Evolutionary conservation across 257 asterid genomes (phyloP), one percentile per base, ranked within the genome.

Genomic region (Petunia axillaris): DNA sequence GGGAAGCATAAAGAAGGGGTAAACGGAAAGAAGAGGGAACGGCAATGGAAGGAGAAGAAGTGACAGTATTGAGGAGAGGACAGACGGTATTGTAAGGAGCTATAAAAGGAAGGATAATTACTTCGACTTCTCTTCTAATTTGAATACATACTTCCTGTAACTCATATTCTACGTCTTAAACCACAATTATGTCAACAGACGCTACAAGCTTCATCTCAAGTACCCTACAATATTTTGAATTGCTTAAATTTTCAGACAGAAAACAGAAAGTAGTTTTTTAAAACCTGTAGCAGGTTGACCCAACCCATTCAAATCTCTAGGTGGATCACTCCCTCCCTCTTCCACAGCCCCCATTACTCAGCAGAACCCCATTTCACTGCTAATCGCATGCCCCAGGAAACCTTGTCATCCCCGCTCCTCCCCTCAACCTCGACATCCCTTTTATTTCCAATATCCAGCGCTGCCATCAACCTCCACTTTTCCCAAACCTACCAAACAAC

Each of bases 241-340:
- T 70, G 10, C 77, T 71, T 71, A 25, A 48, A 48, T 2, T 9
- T 71, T 71, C 10, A 48, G 60, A 48, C 11, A 71, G 60, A 71
- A 25, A 48, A 1, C 35, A 6, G 0, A 35, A 48, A 60, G 16
- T 48, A 3, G 39, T 10, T 48, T 43, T 40, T 70, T 44, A 46
- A 10, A 48, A 71, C 60, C 60, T 71, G 46, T 71, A 71, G 14
- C 2, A 10, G 25, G 60, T 48, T 10, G n/a, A 48, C 77, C 60
- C 59, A 46, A 71, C 25, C 11, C 59, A 71, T 71, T 71, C 60
- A 35, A 2, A 71, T 71, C 59, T 71, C 77, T 35, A 71, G 77
- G 60, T 71, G 60, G 60, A 55, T 36, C 44, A 71, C 5, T 48
- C n/a, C 16, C 10, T 71, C 58, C 77, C 43, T 5, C 4, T 36